phyloP scores from a whole-genome alignment of 208 protist genomes.

The Leishmania turanica region DNA sequence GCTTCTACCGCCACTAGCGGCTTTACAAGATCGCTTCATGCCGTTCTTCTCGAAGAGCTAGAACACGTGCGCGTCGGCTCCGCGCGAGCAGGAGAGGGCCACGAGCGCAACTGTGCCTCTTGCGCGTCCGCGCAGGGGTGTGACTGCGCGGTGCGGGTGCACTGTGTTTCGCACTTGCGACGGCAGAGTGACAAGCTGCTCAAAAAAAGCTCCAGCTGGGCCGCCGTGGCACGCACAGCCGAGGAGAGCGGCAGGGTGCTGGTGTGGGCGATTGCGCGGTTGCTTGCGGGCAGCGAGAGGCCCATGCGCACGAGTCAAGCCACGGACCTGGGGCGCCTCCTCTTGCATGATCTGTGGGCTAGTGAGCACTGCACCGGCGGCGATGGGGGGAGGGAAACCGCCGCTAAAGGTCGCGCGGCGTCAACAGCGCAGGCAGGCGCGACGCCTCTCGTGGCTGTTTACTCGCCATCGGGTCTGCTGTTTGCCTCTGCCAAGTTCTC shows the following conservation, averaged over 20 bases:
- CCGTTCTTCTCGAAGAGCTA: not conserved
- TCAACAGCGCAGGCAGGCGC: not conserved
- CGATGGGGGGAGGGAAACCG: not conserved
- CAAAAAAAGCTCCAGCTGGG: slow-evolving; percentile 11
- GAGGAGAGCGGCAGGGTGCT: slow-evolving; percentile 21
- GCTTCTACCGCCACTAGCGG: not conserved
- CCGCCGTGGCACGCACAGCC: slow-evolving; percentile 16
- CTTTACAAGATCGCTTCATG: not conserved
- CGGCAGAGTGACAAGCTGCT: not conserved
- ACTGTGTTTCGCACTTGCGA: slow-evolving; percentile 15
- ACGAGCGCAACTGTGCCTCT: not conserved
- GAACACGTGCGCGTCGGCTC: not conserved
- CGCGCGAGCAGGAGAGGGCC: not conserved
- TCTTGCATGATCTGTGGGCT: slow-evolving; percentile 22
- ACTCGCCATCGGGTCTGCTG: slow-evolving; percentile 63
- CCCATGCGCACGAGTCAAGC: not conserved
- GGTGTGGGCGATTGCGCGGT: slow-evolving; percentile 8
- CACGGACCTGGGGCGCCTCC: slow-evolving; percentile 5
- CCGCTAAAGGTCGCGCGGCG: too few species aligned
- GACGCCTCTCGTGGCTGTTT: slow-evolving; percentile 44
- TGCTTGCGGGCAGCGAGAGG: slow-evolving; percentile 11
- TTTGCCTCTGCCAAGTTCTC: slow-evolving; percentile 47
- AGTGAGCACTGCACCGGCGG: not conserved
- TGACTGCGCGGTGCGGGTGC: not conserved
- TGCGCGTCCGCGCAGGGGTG: not conserved